phyloP scores from a whole-genome alignment of 1,139 yeast species.

The Waltiozyma sp. region DNA sequence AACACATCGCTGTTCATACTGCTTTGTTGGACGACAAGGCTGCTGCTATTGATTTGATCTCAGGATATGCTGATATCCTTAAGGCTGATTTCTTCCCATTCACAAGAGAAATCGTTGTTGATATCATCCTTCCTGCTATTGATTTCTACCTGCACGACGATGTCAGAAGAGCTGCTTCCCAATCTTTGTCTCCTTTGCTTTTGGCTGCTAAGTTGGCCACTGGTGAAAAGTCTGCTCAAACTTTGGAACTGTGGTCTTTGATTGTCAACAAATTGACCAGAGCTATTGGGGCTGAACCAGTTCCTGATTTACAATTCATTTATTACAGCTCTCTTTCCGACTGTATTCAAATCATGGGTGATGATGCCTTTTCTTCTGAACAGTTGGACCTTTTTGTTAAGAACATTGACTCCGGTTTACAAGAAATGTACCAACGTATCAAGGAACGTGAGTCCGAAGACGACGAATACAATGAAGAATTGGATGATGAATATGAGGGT shows the following conservation, averaged over 20 bases:
- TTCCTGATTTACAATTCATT: conserved; percentile 70
- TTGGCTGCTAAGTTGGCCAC: conserved; percentile 58
- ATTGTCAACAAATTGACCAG: conserved; percentile 60
- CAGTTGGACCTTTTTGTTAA: conserved; percentile 51
- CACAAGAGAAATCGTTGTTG: conserved; percentile 67
- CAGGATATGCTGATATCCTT: conserved; percentile 79
- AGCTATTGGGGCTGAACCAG: conserved; percentile 68
- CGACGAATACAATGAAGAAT: conserved; percentile 40
- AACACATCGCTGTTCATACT: conserved; percentile 89
- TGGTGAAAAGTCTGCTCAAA: conserved; percentile 43
- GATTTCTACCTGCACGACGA: conserved; percentile 91
- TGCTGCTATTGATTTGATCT: conserved; percentile 77
- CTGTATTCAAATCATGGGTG: conserved; percentile 57
- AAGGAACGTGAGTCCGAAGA: conserved; percentile 63
- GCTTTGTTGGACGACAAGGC: conserved; percentile 88
- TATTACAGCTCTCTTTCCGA: conserved; percentile 67
- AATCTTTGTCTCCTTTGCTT: conserved; percentile 69
- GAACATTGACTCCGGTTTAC: conserved; percentile 50
- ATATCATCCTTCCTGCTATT: conserved; percentile 78
- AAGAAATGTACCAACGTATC: conserved; percentile 62
- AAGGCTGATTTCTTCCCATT: conserved; percentile 77
- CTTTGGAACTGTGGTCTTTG: conserved; percentile 60
- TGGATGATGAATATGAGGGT: conserved; percentile 62
- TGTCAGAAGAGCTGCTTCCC: conserved; percentile 83
- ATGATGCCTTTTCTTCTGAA: conserved; percentile 41